Evolutionary conservation across 495 filamentous ascomycete species (phyloP).

Genomic region (Penicillium alfredii): DNA sequence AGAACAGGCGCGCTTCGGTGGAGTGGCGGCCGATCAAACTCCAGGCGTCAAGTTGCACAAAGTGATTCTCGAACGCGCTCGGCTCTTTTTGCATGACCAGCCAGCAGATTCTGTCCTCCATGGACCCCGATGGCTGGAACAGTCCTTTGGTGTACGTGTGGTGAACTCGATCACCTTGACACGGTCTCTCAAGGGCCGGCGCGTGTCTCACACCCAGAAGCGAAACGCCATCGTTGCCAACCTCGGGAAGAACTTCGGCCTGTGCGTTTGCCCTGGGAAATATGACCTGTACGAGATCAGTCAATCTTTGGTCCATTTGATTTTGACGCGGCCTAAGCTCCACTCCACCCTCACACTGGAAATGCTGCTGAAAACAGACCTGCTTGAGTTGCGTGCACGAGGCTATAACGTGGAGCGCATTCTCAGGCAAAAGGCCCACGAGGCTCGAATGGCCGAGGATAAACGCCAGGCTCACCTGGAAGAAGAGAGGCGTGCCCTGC

Average conservation of each 20-base stretch:
- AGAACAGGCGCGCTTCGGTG: constrained; percentile 44
- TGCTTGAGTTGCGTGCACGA: constrained; percentile 68
- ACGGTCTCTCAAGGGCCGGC: constrained; percentile 61
- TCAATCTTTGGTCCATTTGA: constrained; percentile 67
- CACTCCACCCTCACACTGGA: constrained; percentile 82
- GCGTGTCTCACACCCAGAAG: constrained; percentile 59
- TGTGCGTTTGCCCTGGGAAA: constrained; percentile 56
- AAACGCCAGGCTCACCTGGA: constrained; percentile 70
- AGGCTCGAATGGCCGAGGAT: constrained; percentile 79
- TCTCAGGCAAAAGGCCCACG: constrained; percentile 72
- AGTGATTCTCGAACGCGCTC: constrained; percentile 75
- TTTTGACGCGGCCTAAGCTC: constrained; percentile 77
- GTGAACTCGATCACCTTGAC: constrained; percentile 70
- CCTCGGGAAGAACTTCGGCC: constrained; percentile 34
- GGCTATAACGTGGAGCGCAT: constrained; percentile 96
- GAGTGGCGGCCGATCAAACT: constrained; percentile 45
- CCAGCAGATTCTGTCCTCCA: constrained; percentile 63
- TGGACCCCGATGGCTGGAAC: constrained; percentile 83
- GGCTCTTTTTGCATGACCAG: constrained; percentile 80
- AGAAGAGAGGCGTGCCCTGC: constrained; percentile 58
- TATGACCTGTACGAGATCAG: constrained; percentile 87
- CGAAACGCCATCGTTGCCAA: constrained; percentile 61
- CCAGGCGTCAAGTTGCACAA: constrained; percentile 58
- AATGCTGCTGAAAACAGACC: constrained; percentile 74
- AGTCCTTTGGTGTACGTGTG: constrained; percentile 69